These are phyloP conservation scores for Xylaria palmicola DNA, from an alignment of 495 filamentous ascomycete species.

Conservation along the genomic window DNA sequence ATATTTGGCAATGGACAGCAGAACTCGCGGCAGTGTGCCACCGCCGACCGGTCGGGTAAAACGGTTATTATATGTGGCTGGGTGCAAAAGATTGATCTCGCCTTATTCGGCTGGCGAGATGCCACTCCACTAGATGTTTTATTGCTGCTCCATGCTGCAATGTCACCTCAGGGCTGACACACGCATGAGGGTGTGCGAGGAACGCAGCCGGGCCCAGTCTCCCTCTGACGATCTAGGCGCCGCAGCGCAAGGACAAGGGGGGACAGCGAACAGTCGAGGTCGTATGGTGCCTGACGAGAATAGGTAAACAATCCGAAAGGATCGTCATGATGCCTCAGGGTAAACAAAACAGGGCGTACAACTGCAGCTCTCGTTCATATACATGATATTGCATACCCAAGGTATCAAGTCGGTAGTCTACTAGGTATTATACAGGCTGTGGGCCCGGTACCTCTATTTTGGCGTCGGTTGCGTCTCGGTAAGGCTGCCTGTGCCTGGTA, in stretches of 20 bases:
- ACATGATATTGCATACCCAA: no score
- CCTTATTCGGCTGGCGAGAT: slow-evolving; percentile 13
- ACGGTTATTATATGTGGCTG: slow-evolving; percentile 12
- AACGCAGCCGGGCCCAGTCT: not conserved
- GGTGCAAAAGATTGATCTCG: slow-evolving; percentile 3
- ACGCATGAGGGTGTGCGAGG: not conserved
- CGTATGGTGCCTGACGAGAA: not conserved
- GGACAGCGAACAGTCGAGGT: not conserved
- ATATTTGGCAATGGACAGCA: not conserved
- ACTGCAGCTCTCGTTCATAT: no score
- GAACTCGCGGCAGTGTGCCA: not conserved
- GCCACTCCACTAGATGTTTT: not conserved
- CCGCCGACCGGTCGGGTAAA: slow-evolving; percentile 9
- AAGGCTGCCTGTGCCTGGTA: not conserved
- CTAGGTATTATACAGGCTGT: no score
- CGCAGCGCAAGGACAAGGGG: not conserved
- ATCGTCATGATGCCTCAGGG: not conserved
- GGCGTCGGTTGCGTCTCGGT: not conserved
- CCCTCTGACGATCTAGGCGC: slow-evolving; percentile 7
- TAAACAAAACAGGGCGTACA: no score
- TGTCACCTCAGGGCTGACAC: slow-evolving; percentile 3
- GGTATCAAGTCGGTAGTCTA: no score
- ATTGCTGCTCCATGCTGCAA: slow-evolving; percentile 7
- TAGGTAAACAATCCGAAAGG: not conserved
- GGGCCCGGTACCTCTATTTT: no score